A percentile compares a stretch with the other conserved stretches of the same genome.
phyloP scores from a whole-genome alignment of 2,329 filamentous ascomycete genomes.

The Fusarium protoensiforme region DNA sequence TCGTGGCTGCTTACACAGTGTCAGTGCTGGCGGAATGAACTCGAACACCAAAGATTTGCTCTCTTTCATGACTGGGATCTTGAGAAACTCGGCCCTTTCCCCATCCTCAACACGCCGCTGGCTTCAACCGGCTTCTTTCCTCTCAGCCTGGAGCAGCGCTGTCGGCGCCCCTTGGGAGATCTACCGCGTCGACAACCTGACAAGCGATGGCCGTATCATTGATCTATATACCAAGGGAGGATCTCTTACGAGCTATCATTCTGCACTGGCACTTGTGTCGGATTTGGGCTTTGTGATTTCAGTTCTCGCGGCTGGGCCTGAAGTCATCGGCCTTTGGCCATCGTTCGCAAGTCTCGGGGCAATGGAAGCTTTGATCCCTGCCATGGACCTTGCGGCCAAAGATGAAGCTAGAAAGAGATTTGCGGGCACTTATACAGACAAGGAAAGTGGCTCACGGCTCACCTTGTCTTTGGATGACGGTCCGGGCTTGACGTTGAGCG shows the following conservation, averaged over 20 bases:
- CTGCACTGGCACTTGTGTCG: not conserved
- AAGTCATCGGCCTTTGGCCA: not conserved
- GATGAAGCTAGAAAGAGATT: not conserved
- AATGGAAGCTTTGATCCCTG: not conserved
- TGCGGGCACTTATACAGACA: not conserved
- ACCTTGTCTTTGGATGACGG: not conserved
- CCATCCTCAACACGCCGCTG: not conserved
- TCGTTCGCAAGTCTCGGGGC: not conserved
- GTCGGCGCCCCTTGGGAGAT: constrained; percentile 14
- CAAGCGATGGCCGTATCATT: not conserved
- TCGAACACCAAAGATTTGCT: not conserved
- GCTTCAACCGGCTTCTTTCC: constrained; percentile 1
- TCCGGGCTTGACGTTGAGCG: not conserved
- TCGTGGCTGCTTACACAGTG: not conserved
- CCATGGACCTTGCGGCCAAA: not conserved
- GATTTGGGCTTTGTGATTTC: not conserved
- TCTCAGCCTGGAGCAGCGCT: not conserved
- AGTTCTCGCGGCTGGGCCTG: constrained; percentile 1
- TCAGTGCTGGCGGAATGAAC: not conserved
- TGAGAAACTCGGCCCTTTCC: not conserved
- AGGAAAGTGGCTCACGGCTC: not conserved
- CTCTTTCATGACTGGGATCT: not conserved
- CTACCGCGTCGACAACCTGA: constrained; percentile 8
- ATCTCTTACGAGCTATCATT: not conserved
- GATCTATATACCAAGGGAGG: constrained; percentile 1